Evolutionary conservation across 805 yeast species (phyloP), one percentile per base, ranked within the genome.

Genomic region (Candida boidinii): DNA sequence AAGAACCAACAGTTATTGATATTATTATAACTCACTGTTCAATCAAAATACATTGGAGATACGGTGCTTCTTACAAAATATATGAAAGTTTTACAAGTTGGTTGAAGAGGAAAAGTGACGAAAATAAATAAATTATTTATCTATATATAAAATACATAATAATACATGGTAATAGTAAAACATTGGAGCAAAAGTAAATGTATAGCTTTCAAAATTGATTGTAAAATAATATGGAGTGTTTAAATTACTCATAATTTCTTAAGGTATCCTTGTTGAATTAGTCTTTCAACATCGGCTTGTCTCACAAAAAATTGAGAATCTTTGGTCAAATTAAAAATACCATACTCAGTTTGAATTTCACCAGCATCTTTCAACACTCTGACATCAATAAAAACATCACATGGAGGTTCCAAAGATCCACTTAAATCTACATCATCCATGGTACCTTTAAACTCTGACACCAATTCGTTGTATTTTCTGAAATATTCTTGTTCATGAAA

Each of bases 321-420:
- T 49, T 88, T 90, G 3, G 94, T 84, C 42, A 92, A 61, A 47
- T 88, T 88, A 60, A 92, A 87, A 4, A 86, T 95, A 16, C 96
- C 98, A 47, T 90, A 90, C 53, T 90, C 98, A 0, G 98, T 92
- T 51, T 88, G 96, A 23, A 90, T 86, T 51, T 92, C 97, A 2
- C 98, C 98, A 0, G 95, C 96, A 48, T 90, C 94, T 52, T 82
- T 82, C 32, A 90, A 58, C 7, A 90, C 97, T 37, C 98, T 64
- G 4, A 92, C 97, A 49, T 90, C 98, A 8, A 90, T 83, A 46
- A 90, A 92, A 19, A 92, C 82, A 44, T 86, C 94, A 23, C 71
- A 73, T 1, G 98, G 97, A 0, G 98, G 98, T 16, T 73, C 83
- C 43, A 92, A 51, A n/a, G 84, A 76, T 0, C 96, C 97, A 19